Evolutionary conservation across 768 basidiomycete genomes (phyloP), one percentile per base, ranked within the genome.

Genomic region (Russula virescens): DNA sequence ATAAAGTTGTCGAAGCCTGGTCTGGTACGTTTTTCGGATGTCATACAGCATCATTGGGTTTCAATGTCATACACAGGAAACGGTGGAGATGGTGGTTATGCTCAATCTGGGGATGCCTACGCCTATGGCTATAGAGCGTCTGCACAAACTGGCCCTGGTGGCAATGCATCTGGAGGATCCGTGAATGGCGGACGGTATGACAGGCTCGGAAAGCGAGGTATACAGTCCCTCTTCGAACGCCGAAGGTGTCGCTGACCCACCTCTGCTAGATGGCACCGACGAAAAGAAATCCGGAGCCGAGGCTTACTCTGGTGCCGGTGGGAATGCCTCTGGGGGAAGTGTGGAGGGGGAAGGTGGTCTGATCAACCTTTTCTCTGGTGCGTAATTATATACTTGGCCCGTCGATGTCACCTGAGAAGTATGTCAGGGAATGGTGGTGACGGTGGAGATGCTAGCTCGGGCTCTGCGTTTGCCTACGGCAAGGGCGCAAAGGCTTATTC

Each of bases 391-490:
- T 21, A 25, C 10, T 13, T 4, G 23, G 14, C 54, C 47, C 2
- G 31, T 31, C 23, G 38, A 26, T 28, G n/a, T 10, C 25, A 21
- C 42, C 53, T 54, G 45, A 50, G 21, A n/a, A 40, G 18, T 13
- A 51, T 56, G 25, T 40, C 19, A 65, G 64, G 56, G 5, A 58
- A 58, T 34, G 64, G 60, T 21, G 64, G 64, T 2, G 49, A 65
- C 21, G 73, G 73, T 26, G 73, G 73, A 0, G 65, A 58, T 25
- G 72, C 71, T 18, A 52, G 45, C 5, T 69, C 72, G 1, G 73
- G 73, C 26, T 69, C 70, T 53, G 70, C 73, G 2, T 51, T 59
- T 55, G 55, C 59, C 23, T 45, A 38, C 43, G 70, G 71, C 19
- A 42, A 67, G 6, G 69, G 65, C 5, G 69, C 69, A 31, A 70